Base-by-base conservation (phyloP, 2,329 filamentous ascomycete genomes). In the Neofusicoccum cordaticola region DNA sequence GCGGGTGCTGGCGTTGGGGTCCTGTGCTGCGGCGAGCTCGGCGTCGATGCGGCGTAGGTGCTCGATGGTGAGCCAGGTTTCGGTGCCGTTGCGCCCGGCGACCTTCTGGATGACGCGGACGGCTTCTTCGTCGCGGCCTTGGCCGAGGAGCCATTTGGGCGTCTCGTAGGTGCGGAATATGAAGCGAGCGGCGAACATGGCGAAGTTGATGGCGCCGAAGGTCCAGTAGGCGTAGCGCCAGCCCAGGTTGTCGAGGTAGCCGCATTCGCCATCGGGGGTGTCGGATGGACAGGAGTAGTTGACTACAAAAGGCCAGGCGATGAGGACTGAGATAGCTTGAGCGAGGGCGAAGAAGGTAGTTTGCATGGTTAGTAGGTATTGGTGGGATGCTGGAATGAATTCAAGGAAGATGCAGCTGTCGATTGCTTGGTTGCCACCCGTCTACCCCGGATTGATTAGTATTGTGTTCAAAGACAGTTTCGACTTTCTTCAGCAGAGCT, bases 111-210 rank as follows among this genome's bases (percentile, higher is more conserved):
- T 70, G 1, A 81, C 79, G 31, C 72, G 70, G 51, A 87, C 80
- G 0, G 86, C 80, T 65, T 83, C 77, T 1, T 74, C 80, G 53
- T 88, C 85, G 22, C 80, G 73, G 13, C 85, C 85, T 11, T 79
- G 76, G 48, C 81, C 82, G 11, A 88, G 75, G 5, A 86, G 77
- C 68, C 84, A 88, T 69, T 88, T 88, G 1, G 86, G 86, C 2
- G 85, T 86, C 68, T 88, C 85, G 66, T 80, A 80, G 48, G 88
- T 82, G 5, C 78, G 75, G 69, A 88, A 82, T 42, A 86, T 70
- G 1, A 83, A 80, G 22, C 86, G 83, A 1, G 83, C 69, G 52
- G 87, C 71, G 47, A 85, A 87, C 19, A 81, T 73, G 19, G 74
- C 61, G 1, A 80, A 67, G 0, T 78, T 81, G 45, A 75, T 72